Base-by-base conservation (phyloP, 164 flowering plant genomes). In the Paratinospora sagittata region DNA sequence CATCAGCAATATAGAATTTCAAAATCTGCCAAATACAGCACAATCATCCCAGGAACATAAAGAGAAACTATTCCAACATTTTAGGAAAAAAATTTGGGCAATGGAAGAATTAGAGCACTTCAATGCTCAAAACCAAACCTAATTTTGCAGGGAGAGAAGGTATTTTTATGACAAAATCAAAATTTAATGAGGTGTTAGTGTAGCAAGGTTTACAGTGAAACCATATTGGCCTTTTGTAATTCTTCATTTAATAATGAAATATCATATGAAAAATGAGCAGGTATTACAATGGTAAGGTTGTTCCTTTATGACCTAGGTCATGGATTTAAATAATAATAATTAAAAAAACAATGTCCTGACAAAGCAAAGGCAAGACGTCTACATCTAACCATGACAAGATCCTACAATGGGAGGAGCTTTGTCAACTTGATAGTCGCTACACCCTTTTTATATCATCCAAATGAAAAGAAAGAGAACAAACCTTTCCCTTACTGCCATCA, bases 401-500 rank as follows among this genome's bases (percentile, higher is more conserved):
- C 21, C n/a, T 21, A 13, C 3, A 52, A 52, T 52, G 19, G n/a
- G 19, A 8, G 4, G 16, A 17, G 57, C 16, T 19, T 49, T 17
- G 19, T 13, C 19, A 17, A 14, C 49, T 19, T 17, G 16, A 13
- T n/a, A n/a, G n/a, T n/a, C n/a, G n/a, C 4, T 49, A 10, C 12
- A 49, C 16, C 57, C 16, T 27, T 62, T 58, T 58, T 58, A 21
- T 21, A 58, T 58, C 27, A 58, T 58, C 63, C 23, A 21, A 58
- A 41, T 24, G 9, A 10, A 41, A 36, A 65, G 27, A 47, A 70
- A 57, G 6, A 62, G 63, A 34, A 41, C 67, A 21, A 23, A 91
- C 99, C 96, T 95, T 89, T 34, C 97, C 99, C 69, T 88, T 87
- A 74, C 88, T 87, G 76, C 99, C 97, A 84, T 88, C 87, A 36